These are phyloP conservation scores for Sphagnurus paluster DNA, from an alignment of 1,284 basidiomycete genomes.

Conservation along the genomic window DNA sequence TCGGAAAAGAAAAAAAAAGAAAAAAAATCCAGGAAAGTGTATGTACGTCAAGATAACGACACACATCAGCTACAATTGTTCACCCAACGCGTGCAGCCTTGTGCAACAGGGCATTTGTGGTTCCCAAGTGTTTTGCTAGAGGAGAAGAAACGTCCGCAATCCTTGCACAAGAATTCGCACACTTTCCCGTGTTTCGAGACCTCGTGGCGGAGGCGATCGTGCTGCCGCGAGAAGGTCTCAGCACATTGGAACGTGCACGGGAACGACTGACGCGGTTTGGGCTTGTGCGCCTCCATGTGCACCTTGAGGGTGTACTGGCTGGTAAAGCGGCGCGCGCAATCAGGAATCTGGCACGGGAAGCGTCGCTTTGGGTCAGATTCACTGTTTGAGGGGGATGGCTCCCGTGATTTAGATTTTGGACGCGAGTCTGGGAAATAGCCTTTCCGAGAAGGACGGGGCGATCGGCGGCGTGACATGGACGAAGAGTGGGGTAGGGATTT, in stretches of 20 bases:
- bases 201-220: slow-evolving; percentile 52
- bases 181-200: slow-evolving; percentile 51
- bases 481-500: slow-evolving; percentile 5
- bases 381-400: slow-evolving; percentile 27
- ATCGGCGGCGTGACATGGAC: slow-evolving; percentile 10
- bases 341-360: slow-evolving; percentile 45
- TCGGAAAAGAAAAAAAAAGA: too few species aligned
- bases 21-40: too few species aligned
- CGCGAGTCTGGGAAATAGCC: slow-evolving; percentile 14
- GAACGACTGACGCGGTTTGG: slow-evolving; percentile 46
- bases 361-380: slow-evolving; percentile 36
- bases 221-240: slow-evolving; percentile 50
- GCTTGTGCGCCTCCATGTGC: slow-evolving; percentile 51
- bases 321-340: slow-evolving; percentile 46
- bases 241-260: slow-evolving; percentile 47
- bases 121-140: slow-evolving; percentile 48
- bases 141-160: slow-evolving; percentile 50
- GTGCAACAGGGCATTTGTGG: slow-evolving; percentile 48
- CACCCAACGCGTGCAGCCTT: slow-evolving; percentile 46
- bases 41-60: too few species aligned
- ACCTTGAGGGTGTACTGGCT: slow-evolving; percentile 51
- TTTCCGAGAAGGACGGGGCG: slow-evolving; percentile 23
- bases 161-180: slow-evolving; percentile 47
- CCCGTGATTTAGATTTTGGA: slow-evolving; percentile 21
- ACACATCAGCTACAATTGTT: slow-evolving; percentile 16